phyloP scores from a whole-genome alignment of 371 early-diverging fungal genomes.

The Rhizopus delemar region DNA sequence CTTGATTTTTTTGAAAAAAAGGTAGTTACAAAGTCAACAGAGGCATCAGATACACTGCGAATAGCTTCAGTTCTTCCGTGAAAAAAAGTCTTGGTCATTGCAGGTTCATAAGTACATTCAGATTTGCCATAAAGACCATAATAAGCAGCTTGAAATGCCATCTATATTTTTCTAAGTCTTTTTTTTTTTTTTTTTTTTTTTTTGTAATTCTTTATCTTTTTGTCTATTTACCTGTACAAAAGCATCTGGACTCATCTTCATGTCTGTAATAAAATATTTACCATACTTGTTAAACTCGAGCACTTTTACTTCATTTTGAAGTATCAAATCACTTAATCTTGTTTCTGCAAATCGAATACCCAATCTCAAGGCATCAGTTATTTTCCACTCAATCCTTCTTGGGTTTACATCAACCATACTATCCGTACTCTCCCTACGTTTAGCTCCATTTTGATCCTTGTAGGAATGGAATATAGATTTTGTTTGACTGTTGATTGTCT shows the following conservation, averaged over 20 bases:
- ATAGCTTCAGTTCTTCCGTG: conserved; percentile 91
- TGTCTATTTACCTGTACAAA: conserved; percentile 64
- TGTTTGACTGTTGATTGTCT: conserved; percentile 59
- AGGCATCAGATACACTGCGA: conserved; percentile 73
- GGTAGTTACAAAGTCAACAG: conserved; percentile 72
- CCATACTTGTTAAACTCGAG: conserved; percentile 68
- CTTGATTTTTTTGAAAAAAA: conserved; percentile 60
- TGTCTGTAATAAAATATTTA: conserved; percentile 70
- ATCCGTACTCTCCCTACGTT: conserved; percentile 15
- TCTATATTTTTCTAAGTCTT: conserved; percentile 39
- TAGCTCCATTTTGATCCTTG: conserved; percentile 1
- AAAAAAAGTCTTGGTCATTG: conserved; percentile 79
- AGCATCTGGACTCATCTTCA: conserved; percentile 75
- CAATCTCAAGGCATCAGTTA: conserved; percentile 42
- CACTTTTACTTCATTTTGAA: conserved; percentile 66
- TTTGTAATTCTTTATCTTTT: not conserved
- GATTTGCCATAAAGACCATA: conserved; percentile 78
- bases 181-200: not conserved
- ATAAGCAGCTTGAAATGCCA: conserved; percentile 93
- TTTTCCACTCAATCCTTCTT: conserved; percentile 57
- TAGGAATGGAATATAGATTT: conserved; percentile 53
- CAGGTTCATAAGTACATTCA: conserved; percentile 85
- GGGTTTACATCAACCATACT: conserved; percentile 40
- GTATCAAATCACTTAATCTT: conserved; percentile 53
- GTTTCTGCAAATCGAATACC: conserved; percentile 62